Percentiles rank a stretch among this genome's conserved stretches.
Evolutionary conservation across 768 basidiomycete species (phyloP).

Genomic region (Kondoa subrosea): DNA sequence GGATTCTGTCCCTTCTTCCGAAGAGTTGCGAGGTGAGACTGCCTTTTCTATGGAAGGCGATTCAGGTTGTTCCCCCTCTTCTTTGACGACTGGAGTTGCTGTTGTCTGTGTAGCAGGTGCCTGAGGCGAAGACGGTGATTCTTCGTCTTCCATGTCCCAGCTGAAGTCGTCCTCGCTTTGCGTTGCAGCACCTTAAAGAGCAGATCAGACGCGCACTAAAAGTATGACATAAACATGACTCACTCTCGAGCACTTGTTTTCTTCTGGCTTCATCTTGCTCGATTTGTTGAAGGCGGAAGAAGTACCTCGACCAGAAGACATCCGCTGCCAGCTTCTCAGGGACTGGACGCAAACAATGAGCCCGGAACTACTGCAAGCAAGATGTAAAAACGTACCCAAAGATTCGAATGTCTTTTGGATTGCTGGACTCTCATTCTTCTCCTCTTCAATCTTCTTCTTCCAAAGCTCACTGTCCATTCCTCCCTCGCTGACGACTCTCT

Average conservation of each 20-base stretch:
- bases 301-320: conserved; percentile 73
- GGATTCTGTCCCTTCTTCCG: conserved; percentile 20
- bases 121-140: conserved; percentile 26
- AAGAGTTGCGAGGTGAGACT: conserved; percentile 7
- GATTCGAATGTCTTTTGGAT: not conserved
- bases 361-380: not conserved
- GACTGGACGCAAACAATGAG: conserved; percentile 1
- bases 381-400: not conserved
- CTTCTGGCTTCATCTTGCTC: conserved; percentile 38
- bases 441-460: conserved; percentile 40
- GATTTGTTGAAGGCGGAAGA: conserved; percentile 45
- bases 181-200: conserved; percentile 37
- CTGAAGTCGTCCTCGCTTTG: conserved; percentile 62
- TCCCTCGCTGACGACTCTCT: conserved; percentile 38
- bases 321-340: conserved; percentile 28
- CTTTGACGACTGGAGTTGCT: not conserved
- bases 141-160: conserved; percentile 89
- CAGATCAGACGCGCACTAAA: conserved; percentile 10
- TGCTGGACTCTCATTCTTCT: conserved; percentile 36
- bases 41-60: conserved; percentile 1
- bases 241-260: conserved; percentile 58
- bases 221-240: conserved; percentile 19
- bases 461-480: conserved; percentile 48
- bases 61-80: not conserved
- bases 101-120: not conserved